Base-by-base conservation (phyloP, 352 stramenopile species). In the Ophiocytium majus region DNA sequence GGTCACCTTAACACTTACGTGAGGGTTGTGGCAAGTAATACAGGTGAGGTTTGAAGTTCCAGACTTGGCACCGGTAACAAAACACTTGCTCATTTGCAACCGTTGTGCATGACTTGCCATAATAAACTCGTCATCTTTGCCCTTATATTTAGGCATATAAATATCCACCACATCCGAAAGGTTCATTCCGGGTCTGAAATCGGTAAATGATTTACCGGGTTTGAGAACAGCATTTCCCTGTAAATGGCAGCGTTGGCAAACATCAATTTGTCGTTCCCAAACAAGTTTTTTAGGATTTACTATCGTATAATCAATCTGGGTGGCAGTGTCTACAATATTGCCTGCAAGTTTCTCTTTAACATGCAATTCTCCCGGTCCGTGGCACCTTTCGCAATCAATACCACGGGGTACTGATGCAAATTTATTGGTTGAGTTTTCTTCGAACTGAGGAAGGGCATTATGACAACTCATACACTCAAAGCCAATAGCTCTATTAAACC, bases 231-330 rank as follows among this genome's bases (percentile, higher is more conserved):
- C 57, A 71, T 71, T 71, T 23, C 57, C 57, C 28, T 71, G 57
- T 28, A 71, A 71, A 71, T 71, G 57, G 57, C 57, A 71, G 28
- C 57, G 57, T 71, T 71, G 57, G 57, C 57, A 71, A 71, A 71
- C 28, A 71, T 71, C 57, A 71, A 71, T 23, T 71, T 71, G 57
- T 28, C 23, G 57, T 23, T 71, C 57, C 19, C 23, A 23, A 23
- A 28, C 19, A 23, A 71, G 28, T 71, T 71, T 71, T 23, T 23
- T 23, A 71, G 57, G 57, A 28, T 71, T 71, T 28, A 71, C 57
- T 23, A 71, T 71, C 23, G 57, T 23, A 28, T 71, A 71, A 71
- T 71, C 57, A 28, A 71, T 71, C 28, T 71, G 57, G 23, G 23
- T 71, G 28, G 19, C 28, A 23, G 57, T 71, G 57, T 71, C 57